Evolutionary conservation across 202 grass and related monocot species (phyloP), one percentile per base, ranked within the genome.

Genomic region (Setaria viridis): DNA sequence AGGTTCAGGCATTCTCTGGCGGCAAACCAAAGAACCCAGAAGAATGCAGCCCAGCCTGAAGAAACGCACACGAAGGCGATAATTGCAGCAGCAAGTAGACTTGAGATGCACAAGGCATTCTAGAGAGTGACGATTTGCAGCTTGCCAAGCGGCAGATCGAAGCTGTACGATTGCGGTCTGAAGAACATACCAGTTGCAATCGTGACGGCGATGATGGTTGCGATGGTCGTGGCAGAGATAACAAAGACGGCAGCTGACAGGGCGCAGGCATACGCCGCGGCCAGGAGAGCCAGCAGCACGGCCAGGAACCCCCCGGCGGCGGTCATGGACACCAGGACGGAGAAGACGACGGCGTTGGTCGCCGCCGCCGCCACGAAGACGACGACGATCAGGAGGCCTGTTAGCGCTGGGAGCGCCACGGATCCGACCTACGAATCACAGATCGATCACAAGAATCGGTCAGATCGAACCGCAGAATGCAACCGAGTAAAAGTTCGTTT

Each of bases 241-340:
- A 87, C 68, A 30, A 94, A 70, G 58, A 91, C 63, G 2, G 82
- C 82, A 49, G 85, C 43, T 2, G 89, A 91, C 78, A 97, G 46
- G 47, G 85, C 76, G 34, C 89, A 89, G 42, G 90, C 67, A 54
- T 93, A 97, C 66, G 90, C 72, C 41, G 89, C 85, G 12, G 82
- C 75, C 47, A 93, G 54, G 79, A 88, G 79, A 2, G 88, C 79
- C 29, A 94, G 86, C 29, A 93, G 85, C 48, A 92, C 48, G 35
- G 90, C 90, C n/a, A 95, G 45, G 82, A 87, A 90, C 7, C 88
- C 90, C 59, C 90, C 87, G 56, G 86, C 48, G 63, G 87, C 91
- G 21, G 78, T 80, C 68, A 93, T 73, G 29, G 92, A 91, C 85
- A 98, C 85, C 12, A 93, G 54, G 29, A 95, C 67, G 5, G 95